Percentiles rank a stretch among this genome's conserved stretches.
Conservation (phyloP, 2,329 filamentous ascomycete genomes). For the Pezicula rhizophila region DNA sequence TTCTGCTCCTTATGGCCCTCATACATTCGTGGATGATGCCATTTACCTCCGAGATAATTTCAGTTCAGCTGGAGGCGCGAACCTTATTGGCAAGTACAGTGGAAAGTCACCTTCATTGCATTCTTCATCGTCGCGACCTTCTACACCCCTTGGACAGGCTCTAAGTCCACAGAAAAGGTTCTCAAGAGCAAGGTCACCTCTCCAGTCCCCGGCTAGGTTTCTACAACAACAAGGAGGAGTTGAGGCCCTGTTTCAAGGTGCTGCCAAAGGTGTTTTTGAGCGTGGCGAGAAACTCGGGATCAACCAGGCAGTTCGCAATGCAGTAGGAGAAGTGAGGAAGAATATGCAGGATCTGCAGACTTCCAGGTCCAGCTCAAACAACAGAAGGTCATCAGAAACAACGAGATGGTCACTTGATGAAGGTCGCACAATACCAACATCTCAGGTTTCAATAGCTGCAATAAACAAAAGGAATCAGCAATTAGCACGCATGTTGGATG, state of each 20-base stretch:
- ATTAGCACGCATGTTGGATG: slow-evolving; percentile 62
- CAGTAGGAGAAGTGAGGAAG: slow-evolving; percentile 71
- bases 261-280: slow-evolving; percentile 68
- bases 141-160: slow-evolving; percentile 22
- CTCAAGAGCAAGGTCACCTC: slow-evolving; percentile 20
- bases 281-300: slow-evolving; percentile 71
- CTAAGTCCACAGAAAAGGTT: slow-evolving; percentile 16
- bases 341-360: slow-evolving; percentile 66
- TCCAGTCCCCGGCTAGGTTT: slow-evolving; percentile 27
- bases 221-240: slow-evolving; percentile 50
- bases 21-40: slow-evolving; percentile 82
- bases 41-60: slow-evolving; percentile 65
- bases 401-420: slow-evolving; percentile 27
- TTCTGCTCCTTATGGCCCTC: slow-evolving; percentile 54
- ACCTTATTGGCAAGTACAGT: slow-evolving; percentile 67
- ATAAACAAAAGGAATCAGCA: slow-evolving; percentile 62
- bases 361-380: slow-evolving; percentile 35
- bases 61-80: slow-evolving; percentile 52
- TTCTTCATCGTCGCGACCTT: slow-evolving; percentile 18
- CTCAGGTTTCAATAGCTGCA: slow-evolving; percentile 36
- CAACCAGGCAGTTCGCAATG: slow-evolving; percentile 74
- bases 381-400: slow-evolving; percentile 16
- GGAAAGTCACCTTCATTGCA: slow-evolving; percentile 40
- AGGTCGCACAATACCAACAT: slow-evolving; percentile 17
- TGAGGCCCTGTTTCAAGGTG: slow-evolving; percentile 68